Percentiles rank a stretch among this genome's conserved stretches.
Conservation (phyloP, 768 basidiomycete species). For the Butyriboletus loyo region DNA sequence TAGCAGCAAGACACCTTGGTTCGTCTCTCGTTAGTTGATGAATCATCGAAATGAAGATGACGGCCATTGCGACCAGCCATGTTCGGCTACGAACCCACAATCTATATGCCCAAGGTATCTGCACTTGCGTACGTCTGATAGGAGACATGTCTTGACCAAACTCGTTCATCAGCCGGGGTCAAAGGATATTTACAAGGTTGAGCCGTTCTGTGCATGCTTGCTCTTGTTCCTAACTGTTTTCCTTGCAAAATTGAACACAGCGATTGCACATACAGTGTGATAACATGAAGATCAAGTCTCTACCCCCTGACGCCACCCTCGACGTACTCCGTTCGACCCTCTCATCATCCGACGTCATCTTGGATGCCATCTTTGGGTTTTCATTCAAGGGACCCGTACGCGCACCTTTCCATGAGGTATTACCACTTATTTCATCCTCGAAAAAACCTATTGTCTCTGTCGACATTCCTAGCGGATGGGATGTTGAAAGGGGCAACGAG, state of each 20-base stretch:
- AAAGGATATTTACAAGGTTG: slow-evolving; percentile 88
- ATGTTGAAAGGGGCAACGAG: slow-evolving; percentile 75
- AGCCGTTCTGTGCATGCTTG: not conserved
- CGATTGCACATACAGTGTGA: slow-evolving; percentile 82
- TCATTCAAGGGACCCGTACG: slow-evolving; percentile 92
- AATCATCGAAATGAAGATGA: not conserved
- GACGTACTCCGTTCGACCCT: slow-evolving; percentile 50
- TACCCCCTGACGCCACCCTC: slow-evolving; percentile 49
- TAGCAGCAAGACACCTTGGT: slow-evolving; percentile 94
- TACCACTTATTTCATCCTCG: slow-evolving; percentile 62
- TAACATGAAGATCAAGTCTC: slow-evolving; percentile 80
- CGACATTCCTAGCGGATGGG: slow-evolving; percentile 97
- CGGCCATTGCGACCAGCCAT: slow-evolving; percentile 50
- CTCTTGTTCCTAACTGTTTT: not conserved
- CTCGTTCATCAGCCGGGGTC: slow-evolving; percentile 64
- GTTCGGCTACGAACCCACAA: slow-evolving; percentile 86
- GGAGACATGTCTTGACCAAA: not conserved
- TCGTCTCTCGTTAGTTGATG: slow-evolving; percentile 16
- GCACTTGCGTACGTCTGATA: not conserved
- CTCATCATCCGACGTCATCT: slow-evolving; percentile 68
- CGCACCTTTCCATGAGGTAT: slow-evolving; percentile 76
- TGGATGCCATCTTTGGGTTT: slow-evolving; percentile 98
- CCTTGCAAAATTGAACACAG: slow-evolving; percentile 32
- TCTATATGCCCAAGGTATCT: slow-evolving; percentile 90
- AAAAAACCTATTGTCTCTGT: slow-evolving; percentile 85